Evolutionary conservation across 495 filamentous ascomycete genomes (phyloP), one percentile per base, ranked within the genome.

Genomic region (Aspergillus panamensis): DNA sequence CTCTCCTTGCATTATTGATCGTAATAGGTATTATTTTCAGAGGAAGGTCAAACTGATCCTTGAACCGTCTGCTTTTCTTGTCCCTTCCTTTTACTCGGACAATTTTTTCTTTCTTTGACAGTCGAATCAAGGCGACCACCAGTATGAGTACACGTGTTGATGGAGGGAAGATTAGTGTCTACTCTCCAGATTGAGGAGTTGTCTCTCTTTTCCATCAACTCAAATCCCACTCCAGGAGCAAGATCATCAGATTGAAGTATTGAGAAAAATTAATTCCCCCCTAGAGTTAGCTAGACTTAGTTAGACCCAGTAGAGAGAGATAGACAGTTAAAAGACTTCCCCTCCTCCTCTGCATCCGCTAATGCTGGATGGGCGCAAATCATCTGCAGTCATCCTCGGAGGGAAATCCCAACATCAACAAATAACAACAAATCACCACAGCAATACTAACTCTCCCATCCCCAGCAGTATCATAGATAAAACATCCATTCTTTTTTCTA

Each of bases 351-450:
- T 48, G 42, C n/a, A 58, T 54, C 55, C 42, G 43, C 43, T 40
- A 56, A 55, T 33, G 53, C 45, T 59, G 30, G 50, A 53, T 60
- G 57, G 49, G 49, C 61, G 61, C 61, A 63, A 60, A 60, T 63
- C 61, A 63, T 57, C 61, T 57, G 61, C 61, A 60, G 42, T 44
- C 49, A 40, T 29, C 45, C 48, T 55, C 40, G 55, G 57, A 43
- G 21, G 30, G 42, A 43, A 37, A 44, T 48, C 25, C 33, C 32
- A 43, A 55, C 56, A 51, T 58, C 55, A 52, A 63, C 32, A 39
- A 53, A 51, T 40, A 29, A 43, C 35, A 25, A 25, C 13, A 30
- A 59, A 42, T 30, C 31, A 20, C n/a, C 19, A 53, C 30, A 40
- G 13, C 50, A 40, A 20, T 21, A 17, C 9, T 21, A 20, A 45